Base-by-base conservation (phyloP, 768 basidiomycete genomes). In the Mycena leptocephala region DNA sequence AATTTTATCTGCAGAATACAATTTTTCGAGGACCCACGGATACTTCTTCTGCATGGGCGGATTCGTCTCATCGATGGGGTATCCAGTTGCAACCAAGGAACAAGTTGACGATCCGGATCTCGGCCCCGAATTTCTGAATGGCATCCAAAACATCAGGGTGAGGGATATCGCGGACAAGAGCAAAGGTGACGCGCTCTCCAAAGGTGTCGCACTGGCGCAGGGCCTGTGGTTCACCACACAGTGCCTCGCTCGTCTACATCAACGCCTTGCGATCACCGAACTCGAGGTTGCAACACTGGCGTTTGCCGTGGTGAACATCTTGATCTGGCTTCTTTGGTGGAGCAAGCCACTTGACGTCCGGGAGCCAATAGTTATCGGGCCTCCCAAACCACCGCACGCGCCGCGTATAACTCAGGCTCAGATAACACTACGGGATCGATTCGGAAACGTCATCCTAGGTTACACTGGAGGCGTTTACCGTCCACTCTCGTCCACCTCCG, bases 311-410 rank as follows among this genome's bases (percentile, higher is more conserved):
- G 75, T 87, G n/a, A n/a, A n/a, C n/a, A n/a, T n/a, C n/a, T n/a
- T n/a, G n/a, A n/a, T n/a, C n/a, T n/a, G n/a, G n/a, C 26, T 64
- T 0, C 61, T 85, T 3, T 88, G 88, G 87, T 87, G 84, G 86
- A 43, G 81, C 41, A 89, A 88, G 76, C 88, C 87, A 1, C 80
- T 84, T 16, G 82, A 85, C 62, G 83, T 87, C 0, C 76, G 72
- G 13, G 74, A 66, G 16, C 82, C 79, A 5, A 75, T 85, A 37
- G 56, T 70, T 3, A n/a, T 79, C 43, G 69, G 51, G 5, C 22
- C 55, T 18, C 16, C 61, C 16, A 6, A 48, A 30, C 7, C 20
- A 6, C 58, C 48, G 6, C 18, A 32, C 3, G 26, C 28, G 1
- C 7, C 32, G 16, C n/a, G 30, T n/a, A 65, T 7, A 48, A 37